Base-by-base conservation (phyloP, 148 eudicot species). In the Dysphania ambrosioides region DNA sequence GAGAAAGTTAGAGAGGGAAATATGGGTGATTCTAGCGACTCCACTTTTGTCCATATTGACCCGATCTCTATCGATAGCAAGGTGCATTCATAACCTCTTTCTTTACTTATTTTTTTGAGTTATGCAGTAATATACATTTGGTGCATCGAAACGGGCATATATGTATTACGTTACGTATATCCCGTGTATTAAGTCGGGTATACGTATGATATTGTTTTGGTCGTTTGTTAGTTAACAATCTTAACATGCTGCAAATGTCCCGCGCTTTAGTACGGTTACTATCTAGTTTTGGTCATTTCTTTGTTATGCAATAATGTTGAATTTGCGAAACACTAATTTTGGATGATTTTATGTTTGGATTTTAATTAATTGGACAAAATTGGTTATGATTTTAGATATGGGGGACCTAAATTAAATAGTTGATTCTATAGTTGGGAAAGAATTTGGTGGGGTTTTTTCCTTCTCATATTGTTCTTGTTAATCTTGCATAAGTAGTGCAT, bases 21-120 rank as follows among this genome's bases (percentile, higher is more conserved):
- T 62, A 87, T 90, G 95, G 92, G 78, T 65, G 90, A 90, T 75
- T 88, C 86, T 27, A 79, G 82, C 80, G 87, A 90, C 68, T 85
- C 85, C 58, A 82, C 88, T 77, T 86, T 87, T 76, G 75, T 90
- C 40, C 85, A 87, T 79, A 86, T 90, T 80, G 92, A 85, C 19
- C 72, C 89, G 26, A 76, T 82, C 81, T 82, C 86, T 63, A 75
- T 86, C 69, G 82, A 84, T 74, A 85, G 86, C 77, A 85, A 88
- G 95, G 95, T 90, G 19, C 76, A 66, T 71, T 80, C 42, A 42
- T 23, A 2, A 27, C 8, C 5, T 3, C 23, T n/a, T n/a, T n/a
- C n/a, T n/a, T n/a, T 23, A 4, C 41, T 51, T 51, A 42, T n/a
- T n/a, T n/a, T n/a, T n/a, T n/a, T n/a, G n/a, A n/a, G n/a, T n/a